A percentile compares a stretch with the other conserved stretches of the same genome.
phyloP scores from a whole-genome alignment of 2,329 filamentous ascomycete species.

The Dactylonectria macrodidyma region DNA sequence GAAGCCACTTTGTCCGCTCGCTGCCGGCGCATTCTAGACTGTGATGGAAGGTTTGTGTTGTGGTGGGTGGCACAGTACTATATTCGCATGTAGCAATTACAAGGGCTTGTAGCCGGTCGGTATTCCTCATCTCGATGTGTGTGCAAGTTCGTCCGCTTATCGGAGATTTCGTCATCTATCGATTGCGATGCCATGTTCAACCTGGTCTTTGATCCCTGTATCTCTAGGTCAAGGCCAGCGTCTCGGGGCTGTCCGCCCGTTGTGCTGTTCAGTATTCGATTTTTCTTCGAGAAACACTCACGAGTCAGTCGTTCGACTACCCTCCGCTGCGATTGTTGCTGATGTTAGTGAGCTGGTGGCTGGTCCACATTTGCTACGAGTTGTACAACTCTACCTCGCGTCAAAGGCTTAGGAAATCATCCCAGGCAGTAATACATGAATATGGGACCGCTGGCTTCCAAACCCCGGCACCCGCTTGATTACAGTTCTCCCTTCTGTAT shows the following conservation, averaged over 20 bases:
- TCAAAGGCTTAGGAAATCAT: background rate
- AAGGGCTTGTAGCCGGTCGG: slow-evolving; percentile 18
- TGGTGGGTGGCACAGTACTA: slow-evolving; percentile 2
- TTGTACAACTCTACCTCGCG: background rate
- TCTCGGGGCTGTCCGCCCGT: slow-evolving; percentile 1
- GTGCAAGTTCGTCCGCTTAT: slow-evolving; percentile 43
- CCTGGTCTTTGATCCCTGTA: slow-evolving; percentile 30
- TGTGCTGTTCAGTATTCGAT: background rate
- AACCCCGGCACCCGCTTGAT: background rate
- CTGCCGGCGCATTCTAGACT: slow-evolving; percentile 12
- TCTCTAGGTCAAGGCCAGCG: slow-evolving; percentile 6
- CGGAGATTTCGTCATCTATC: slow-evolving; percentile 47
- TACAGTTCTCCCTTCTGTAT: background rate
- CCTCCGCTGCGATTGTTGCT: background rate
- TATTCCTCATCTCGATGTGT: slow-evolving; percentile 31
- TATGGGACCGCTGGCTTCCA: background rate
- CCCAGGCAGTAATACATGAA: background rate
- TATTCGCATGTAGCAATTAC: slow-evolving; percentile 4
- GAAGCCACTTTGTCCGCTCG: slow-evolving; percentile 5
- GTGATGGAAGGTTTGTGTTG: background rate
- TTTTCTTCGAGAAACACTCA: background rate
- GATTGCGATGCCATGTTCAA: slow-evolving; percentile 30
- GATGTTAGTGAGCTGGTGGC: background rate
- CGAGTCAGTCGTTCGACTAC: too few species aligned
- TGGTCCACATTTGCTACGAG: background rate